Evolutionary conservation across 73 alveolate species (phyloP), one percentile per base, ranked within the genome.

Genomic region (Tetrahymena malaccensis): DNA sequence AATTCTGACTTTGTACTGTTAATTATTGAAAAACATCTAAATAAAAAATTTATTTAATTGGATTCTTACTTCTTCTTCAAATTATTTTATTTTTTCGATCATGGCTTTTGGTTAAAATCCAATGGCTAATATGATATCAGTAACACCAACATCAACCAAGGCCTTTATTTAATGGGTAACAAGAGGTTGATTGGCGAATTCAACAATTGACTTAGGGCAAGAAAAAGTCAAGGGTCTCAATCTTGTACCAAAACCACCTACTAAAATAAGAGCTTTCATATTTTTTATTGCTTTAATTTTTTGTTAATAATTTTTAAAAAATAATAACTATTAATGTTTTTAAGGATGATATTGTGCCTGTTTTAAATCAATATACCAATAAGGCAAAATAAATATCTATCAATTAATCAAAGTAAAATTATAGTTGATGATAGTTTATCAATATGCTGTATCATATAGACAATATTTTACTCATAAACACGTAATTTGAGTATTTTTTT

Each of bases 231-330:
- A 96, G 40, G 99, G 99, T 85, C 99, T 94, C 85, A 98, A 96
- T 89, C 99, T 96, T 8, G 99, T 98, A 34, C 99, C 99, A 94
- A 94, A 98, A 84, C 99, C 99, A 83, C 99, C 99, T 8, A 98
- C 99, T 43, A 98, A 96, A 93, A 98, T 98, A 35, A 98, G 97
- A 31, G 98, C 99, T 95, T 97, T 98, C 98, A 97, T 97, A 40
- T 43, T 85, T 85, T 40, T 25, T 27, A 85, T n/a, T 0, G 21
- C 37, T 70, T 70, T 2, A 70, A 27, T 70, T 70, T 27, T 70
- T 70, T 70, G 43, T 50, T 50, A 19, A 70, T 27, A 70, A 70
- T 25, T 70, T 70, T 70, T 21, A 6, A 3, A 7, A 70, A 70
- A 70, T 70, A 70, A 25, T 70, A 27, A 70, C 21, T 19, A 4